Evolutionary conservation across 208 protist species (phyloP), one percentile per base, ranked within the genome.

Genomic region (Trypanosoma grayi): DNA sequence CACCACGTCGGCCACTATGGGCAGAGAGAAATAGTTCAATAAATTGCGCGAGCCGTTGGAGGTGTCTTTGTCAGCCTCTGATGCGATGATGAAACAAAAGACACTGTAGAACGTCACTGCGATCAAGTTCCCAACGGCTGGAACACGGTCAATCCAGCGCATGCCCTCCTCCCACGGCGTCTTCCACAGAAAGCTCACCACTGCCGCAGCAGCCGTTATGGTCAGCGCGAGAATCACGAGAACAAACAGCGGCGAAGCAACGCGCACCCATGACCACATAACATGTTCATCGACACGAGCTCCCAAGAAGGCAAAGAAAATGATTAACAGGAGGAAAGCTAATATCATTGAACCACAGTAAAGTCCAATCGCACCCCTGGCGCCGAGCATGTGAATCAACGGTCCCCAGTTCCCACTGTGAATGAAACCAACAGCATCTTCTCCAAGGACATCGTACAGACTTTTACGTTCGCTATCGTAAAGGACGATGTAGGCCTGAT

Each of bases 381-480:
- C 68, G 33, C 89, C 89, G 30, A 91, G 48, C 1, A 77, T 33
- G 2, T 81, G 72, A 18, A 93, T 75, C 30, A 95, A 73, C 2
- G 89, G 89, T 4, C 89, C 89, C 86, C 89, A 95, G 28, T 79
- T 83, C n/a, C 85, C 85, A 60, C 85, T 92, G 25, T 73, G 50
- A 46, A 95, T 86, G 61, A 91, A 95, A 31, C 82, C 85, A 25
- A 92, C 85, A 10, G 70, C 85, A 56, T 88, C 74, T 62, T 95
- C 89, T 59, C 89, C 89, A 27, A 83, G 62, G 5, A 66, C 54
- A 66, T 95, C 89, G 70, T 93, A 95, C 6, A 95, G 66, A 65
- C 77, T 83, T 55, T 93, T 92, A 51, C 85, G 83, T 22, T 73
- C 75, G 31, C 66, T 64, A 71, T 88, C 87, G 70, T 80, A 91